Base-by-base conservation (phyloP, 2,329 filamentous ascomycete species). In the Alternaria rosae region DNA sequence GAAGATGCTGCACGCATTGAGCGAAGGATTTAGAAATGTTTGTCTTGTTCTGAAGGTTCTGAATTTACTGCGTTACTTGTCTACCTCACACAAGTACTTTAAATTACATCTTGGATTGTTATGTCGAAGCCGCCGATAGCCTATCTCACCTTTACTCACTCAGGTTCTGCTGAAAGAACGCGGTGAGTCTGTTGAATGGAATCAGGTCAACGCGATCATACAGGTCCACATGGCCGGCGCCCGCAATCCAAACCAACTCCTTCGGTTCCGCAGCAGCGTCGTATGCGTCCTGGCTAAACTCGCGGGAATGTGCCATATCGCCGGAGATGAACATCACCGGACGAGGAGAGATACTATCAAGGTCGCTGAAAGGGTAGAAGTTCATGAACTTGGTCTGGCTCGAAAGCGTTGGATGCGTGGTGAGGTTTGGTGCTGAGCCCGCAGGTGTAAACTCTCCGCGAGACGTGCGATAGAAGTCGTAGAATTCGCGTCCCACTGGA, bases 161-260 rank as follows among this genome's bases (percentile, higher is more conserved):
- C 28, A 35, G 32, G 15, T 32, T 35, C 47, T 50, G 28, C 4
- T 50, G 54, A 65, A 74, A 74, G 26, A 74, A 79, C 6, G 66
- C 47, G 0, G 70, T 70, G 25, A 79, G 69, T 55, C 64, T 75
- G 8, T 55, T 63, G 20, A 79, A 80, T 6, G 77, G 77, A 21
- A 80, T 80, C 15, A 80, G 71, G 3, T 74, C 75, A 2, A 73
- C 68, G 2, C 77, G 77, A 61, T 80, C 78, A 35, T 80, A 80
- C 5, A 81, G 67, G 42, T 80, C 79, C 3, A 76, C 76, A 48
- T 80, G 78, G 3, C 76, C 75, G 9, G 76, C 74, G 2, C 74
- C 68, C 0, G 71, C 48, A 0, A 81, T 58, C 75, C 74, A 78
- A 7, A 75, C 8, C 48, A 80, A 35, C 63, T 80, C 78, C 67